Evolutionary conservation across 148 eudicot species (phyloP).

Genomic region (Chenopodium formosanum): DNA sequence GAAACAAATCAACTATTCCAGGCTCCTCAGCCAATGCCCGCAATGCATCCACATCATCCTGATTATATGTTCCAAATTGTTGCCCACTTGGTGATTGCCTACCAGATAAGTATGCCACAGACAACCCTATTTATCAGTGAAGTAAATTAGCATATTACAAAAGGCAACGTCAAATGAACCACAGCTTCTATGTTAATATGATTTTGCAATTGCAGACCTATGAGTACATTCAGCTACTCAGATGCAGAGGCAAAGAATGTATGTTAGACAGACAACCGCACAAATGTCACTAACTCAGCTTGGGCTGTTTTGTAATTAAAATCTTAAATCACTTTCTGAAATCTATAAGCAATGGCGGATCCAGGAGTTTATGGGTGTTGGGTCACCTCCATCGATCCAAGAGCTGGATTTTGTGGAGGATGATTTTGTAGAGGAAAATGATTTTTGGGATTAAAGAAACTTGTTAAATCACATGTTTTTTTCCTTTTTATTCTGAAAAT

Average conservation of each 20-base stretch:
- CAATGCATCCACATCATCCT: slow-evolving; percentile 90
- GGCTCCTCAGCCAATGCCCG: slow-evolving; percentile 93
- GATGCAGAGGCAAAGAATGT: neutral
- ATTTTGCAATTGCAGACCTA: neutral
- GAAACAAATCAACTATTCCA: slow-evolving; percentile 70
- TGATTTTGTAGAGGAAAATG: too few relatives aligned
- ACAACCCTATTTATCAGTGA: slow-evolving; percentile 62
- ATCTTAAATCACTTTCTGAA: too few relatives aligned
- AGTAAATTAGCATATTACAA: slow-evolving; percentile 42
- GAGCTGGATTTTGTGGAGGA: too few relatives aligned
- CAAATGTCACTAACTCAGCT: too few relatives aligned
- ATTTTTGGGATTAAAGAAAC: too few relatives aligned
- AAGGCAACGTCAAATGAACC: neutral
- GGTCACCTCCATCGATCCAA: too few relatives aligned
- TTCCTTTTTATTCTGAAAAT: too few relatives aligned
- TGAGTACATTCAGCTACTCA: neutral
- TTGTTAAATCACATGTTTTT: too few relatives aligned
- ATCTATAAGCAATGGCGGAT: too few relatives aligned
- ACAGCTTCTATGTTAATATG: neutral
- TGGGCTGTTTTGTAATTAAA: too few relatives aligned
- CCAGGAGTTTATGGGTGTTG: too few relatives aligned
- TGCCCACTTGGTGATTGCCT: slow-evolving; percentile 69
- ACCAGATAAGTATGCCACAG: slow-evolving; percentile 96
- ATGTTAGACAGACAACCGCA: neutral
- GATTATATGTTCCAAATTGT: slow-evolving; percentile 79